phyloP scores from a whole-genome alignment of 371 early-diverging fungal species.

The Lichtheimia hyalospora region DNA sequence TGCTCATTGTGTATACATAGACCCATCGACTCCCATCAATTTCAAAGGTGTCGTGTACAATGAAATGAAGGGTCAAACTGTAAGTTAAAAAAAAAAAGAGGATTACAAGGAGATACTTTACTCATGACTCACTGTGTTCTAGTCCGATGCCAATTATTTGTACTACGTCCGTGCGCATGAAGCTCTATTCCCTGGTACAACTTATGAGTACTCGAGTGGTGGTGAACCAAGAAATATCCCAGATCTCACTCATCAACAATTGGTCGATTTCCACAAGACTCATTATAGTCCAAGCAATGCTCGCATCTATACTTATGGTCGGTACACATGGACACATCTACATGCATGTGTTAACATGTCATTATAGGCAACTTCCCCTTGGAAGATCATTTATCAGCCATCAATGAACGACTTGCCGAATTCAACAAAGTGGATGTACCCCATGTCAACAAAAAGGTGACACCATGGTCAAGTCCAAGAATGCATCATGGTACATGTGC shows the following conservation, averaged over 20 bases:
- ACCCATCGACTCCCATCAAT: conserved; percentile 52
- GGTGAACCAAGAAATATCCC: conserved; percentile 92
- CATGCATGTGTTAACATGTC: neutral
- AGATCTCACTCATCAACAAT: conserved; percentile 80
- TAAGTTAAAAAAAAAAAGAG: conserved; percentile 19
- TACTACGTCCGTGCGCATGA: conserved; percentile 79
- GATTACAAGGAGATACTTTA: neutral
- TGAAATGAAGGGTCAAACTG: conserved; percentile 96
- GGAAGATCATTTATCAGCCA: conserved; percentile 68
- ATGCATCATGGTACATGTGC: conserved; percentile 61
- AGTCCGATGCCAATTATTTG: conserved; percentile 76
- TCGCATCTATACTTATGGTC: conserved; percentile 87
- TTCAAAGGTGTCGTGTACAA: conserved; percentile 97
- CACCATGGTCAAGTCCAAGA: conserved; percentile 52
- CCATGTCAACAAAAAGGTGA: conserved; percentile 53
- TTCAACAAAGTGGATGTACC: conserved; percentile 39
- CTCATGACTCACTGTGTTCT: neutral
- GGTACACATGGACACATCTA: neutral
- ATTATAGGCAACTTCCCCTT: conserved; percentile 67
- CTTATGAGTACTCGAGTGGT: conserved; percentile 83
- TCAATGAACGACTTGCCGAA: conserved; percentile 57
- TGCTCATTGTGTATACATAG: conserved; percentile 15
- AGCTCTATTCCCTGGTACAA: conserved; percentile 82
- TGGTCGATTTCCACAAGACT: conserved; percentile 78
- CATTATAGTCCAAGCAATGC: conserved; percentile 94